These are phyloP conservation scores for Crithidia sp. DNA, from an alignment of 208 protist genomes.

Conservation along the genomic window DNA sequence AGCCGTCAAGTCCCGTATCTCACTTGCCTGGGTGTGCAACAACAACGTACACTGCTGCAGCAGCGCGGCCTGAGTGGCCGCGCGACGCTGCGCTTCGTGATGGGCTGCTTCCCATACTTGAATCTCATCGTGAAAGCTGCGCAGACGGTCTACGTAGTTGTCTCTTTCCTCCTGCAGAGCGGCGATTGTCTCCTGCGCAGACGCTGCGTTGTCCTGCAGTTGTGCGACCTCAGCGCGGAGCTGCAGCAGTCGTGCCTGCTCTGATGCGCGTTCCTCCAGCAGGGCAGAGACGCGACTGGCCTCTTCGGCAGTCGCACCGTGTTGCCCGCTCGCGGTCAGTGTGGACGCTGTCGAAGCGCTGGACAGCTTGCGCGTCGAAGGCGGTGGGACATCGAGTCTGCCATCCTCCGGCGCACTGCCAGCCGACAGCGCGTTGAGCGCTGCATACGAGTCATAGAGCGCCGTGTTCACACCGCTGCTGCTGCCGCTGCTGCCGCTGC, in stretches of 20 bases:
- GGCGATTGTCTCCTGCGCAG: slow-evolving; percentile 43
- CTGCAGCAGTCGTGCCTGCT: slow-evolving; percentile 46
- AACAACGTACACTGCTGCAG: slow-evolving; percentile 33
- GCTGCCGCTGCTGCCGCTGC: neutral
- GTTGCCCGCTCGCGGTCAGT: neutral
- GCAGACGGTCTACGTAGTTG: slow-evolving; percentile 31
- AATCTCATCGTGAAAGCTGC: slow-evolving; percentile 61
- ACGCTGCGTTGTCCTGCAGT: slow-evolving; percentile 49
- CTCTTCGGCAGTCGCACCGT: neutral
- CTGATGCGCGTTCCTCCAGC: slow-evolving; percentile 45
- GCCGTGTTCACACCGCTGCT: neutral
- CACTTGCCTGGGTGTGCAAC: slow-evolving; percentile 35
- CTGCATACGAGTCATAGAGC: neutral
- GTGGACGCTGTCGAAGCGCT: slow-evolving; percentile 12
- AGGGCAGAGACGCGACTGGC: slow-evolving; percentile 33
- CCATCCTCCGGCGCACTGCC: neutral
- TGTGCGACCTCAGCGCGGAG: slow-evolving; percentile 39
- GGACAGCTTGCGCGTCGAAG: slow-evolving; percentile 19
- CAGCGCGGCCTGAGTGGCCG: slow-evolving; percentile 34
- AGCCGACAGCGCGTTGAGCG: neutral
- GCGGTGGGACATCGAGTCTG: slow-evolving; percentile 8
- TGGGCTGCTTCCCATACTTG: slow-evolving; percentile 71
- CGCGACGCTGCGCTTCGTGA: slow-evolving; percentile 33
- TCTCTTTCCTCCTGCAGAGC: slow-evolving; percentile 56
- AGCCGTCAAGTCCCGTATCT: slow-evolving; percentile 40